Conservation (phyloP, 2,329 filamentous ascomycete species). For the Furcasterigmium sp. region DNA sequence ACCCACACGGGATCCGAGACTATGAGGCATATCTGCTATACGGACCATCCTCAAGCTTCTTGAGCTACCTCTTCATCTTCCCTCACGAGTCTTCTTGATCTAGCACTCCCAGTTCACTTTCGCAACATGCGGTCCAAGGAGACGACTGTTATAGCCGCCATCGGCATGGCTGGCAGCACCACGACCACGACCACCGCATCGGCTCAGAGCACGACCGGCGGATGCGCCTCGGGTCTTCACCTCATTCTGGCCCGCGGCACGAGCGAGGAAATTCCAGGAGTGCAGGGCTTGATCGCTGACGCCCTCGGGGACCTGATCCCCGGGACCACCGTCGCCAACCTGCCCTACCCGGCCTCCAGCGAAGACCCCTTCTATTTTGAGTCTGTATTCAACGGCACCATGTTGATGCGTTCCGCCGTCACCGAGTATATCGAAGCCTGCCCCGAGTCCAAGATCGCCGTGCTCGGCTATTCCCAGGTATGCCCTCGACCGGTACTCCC, state of each 20-base stretch:
- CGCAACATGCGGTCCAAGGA: too few relatives aligned
- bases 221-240: too few relatives aligned
- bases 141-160: too few relatives aligned
- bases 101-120: too few relatives aligned
- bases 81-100: too few relatives aligned
- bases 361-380: conserved; percentile 20
- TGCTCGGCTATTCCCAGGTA: conserved; percentile 37
- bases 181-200: conserved; percentile 36
- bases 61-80: too few relatives aligned
- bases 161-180: too few relatives aligned
- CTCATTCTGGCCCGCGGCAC: conserved; percentile 27
- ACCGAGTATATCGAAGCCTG: conserved; percentile 27
- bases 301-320: conserved; percentile 24
- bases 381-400: conserved; percentile 25
- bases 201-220: conserved; percentile 71
- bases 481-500: conserved; percentile 5
- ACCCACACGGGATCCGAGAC: too few relatives aligned
- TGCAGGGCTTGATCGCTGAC: conserved; percentile 22
- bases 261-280: conserved; percentile 21
- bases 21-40: too few relatives aligned
- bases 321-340: conserved; percentile 32
- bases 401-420: conserved; percentile 26
- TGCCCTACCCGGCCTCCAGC: conserved; percentile 24
- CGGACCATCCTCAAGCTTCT: too few relatives aligned
- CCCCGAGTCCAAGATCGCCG: conserved; percentile 30